Evolutionary conservation across 2,329 filamentous ascomycete species (phyloP).

Genomic region (Penicillium italicum): DNA sequence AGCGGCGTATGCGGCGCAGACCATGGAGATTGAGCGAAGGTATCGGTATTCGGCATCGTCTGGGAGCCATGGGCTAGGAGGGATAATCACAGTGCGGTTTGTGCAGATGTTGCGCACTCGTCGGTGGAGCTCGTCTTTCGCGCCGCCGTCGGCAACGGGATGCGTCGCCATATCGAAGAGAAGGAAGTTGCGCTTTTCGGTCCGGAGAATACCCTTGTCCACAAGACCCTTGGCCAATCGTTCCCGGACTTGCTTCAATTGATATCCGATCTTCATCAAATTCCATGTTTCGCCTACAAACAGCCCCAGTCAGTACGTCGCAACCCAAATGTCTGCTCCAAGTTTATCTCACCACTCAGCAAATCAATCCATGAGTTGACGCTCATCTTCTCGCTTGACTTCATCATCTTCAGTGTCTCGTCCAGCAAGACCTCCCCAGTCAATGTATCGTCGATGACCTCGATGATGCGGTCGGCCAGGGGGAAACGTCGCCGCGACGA

Average conservation of each 20-base stretch:
- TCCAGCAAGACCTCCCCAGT: slow-evolving; percentile 96
- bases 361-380: slow-evolving; percentile 98
- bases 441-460: slow-evolving; percentile 93
- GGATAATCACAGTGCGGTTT: slow-evolving; percentile 87
- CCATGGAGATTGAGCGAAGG: slow-evolving; percentile 87
- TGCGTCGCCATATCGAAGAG: slow-evolving; percentile 99
- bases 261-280: slow-evolving; percentile 99
- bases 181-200: slow-evolving; percentile 98
- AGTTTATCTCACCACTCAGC: slow-evolving; percentile 74
- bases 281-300: slow-evolving; percentile 93
- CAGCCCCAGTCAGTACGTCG: slow-evolving; percentile 14
- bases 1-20: slow-evolving; percentile 95
- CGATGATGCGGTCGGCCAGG: slow-evolving; percentile 86
- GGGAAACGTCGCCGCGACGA: slow-evolving; percentile 87
- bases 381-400: slow-evolving; percentile 99
- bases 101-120: slow-evolving; percentile 90
- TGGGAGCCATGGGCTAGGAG: slow-evolving; percentile 80
- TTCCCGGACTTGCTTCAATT: slow-evolving; percentile 98
- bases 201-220: slow-evolving; percentile 96
- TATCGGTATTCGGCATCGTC: slow-evolving; percentile 94
- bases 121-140: slow-evolving; percentile 94
- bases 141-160: slow-evolving; percentile 90
- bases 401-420: slow-evolving; percentile 99
- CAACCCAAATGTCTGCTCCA: background rate
- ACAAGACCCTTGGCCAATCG: slow-evolving; percentile 94